Conservation (phyloP, 805 yeast genomes). For the Lipomyces orientalis region DNA sequence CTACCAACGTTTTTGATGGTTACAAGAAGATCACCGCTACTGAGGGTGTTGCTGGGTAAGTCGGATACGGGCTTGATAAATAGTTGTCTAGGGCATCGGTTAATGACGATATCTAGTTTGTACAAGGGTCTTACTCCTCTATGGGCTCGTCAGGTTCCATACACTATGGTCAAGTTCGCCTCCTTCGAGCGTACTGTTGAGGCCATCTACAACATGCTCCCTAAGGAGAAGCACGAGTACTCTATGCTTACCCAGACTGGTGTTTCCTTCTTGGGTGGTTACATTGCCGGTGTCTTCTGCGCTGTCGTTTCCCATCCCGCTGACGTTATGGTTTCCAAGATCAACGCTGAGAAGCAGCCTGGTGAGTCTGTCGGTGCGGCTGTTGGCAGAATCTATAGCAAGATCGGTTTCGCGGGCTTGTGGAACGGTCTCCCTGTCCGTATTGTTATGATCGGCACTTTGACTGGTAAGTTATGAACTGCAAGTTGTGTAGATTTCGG, state of each 20-base stretch:
- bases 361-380: constrained; percentile 72
- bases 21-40: constrained; percentile 65
- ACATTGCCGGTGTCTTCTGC: constrained; percentile 96
- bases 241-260: constrained; percentile 83
- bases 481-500: neutral
- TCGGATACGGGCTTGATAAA: neutral
- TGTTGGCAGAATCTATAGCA: constrained; percentile 71
- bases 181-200: constrained; percentile 91
- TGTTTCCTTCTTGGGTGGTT: constrained; percentile 93
- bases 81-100: neutral
- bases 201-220: constrained; percentile 71
- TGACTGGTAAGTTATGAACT: constrained; percentile 58
- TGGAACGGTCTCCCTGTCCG: constrained; percentile 96
- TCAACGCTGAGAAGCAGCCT: constrained; percentile 72
- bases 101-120: constrained; percentile 50
- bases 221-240: constrained; percentile 75
- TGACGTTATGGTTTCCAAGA: constrained; percentile 96
- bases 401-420: constrained; percentile 86
- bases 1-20: constrained; percentile 67
- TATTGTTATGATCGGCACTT: constrained; percentile 95
- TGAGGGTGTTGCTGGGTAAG: constrained; percentile 64
- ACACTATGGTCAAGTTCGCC: constrained; percentile 97
- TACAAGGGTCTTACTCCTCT: constrained; percentile 90
- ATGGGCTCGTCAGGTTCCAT: constrained; percentile 98
- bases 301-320: constrained; percentile 98